Conservation (phyloP, 1,284 basidiomycete species). For the Singerocomus inundabilis region DNA sequence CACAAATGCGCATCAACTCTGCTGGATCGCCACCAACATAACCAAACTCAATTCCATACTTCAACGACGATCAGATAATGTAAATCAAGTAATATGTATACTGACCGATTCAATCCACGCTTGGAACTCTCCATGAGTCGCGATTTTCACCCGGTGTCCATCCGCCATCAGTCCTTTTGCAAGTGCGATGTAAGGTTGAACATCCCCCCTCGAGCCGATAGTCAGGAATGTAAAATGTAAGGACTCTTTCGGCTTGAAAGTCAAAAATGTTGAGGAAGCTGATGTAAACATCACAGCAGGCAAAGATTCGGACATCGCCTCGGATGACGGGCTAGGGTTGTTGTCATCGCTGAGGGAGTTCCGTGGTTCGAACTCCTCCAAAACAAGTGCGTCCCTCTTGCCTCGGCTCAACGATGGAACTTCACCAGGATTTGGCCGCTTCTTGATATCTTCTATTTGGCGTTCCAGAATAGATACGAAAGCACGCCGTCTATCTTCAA, state of each 20-base stretch:
- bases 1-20: conserved; percentile 91
- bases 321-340: conserved; percentile 44
- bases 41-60: conserved; percentile 92
- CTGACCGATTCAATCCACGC: conserved; percentile 93
- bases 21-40: conserved; percentile 96
- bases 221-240: conserved; percentile 91
- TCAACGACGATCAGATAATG: conserved; percentile 17
- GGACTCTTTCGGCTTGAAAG: conserved; percentile 85
- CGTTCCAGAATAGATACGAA: conserved; percentile 75
- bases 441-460: conserved; percentile 75
- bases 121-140: conserved; percentile 92
- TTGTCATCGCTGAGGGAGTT: conserved; percentile 39
- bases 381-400: conserved; percentile 63
- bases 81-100: conserved; percentile 13
- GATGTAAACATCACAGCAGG: conserved; percentile 93
- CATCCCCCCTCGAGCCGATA: conserved; percentile 92
- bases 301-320: conserved; percentile 61
- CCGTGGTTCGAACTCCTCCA: conserved; percentile 69
- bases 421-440: conserved; percentile 46
- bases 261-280: conserved; percentile 89
- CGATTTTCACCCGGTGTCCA: conserved; percentile 83
- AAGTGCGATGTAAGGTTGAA: conserved; percentile 93
- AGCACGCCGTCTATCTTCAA: conserved; percentile 72
- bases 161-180: conserved; percentile 91
- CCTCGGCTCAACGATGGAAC: conserved; percentile 43